Evolutionary conservation across 2,329 filamentous ascomycete species (phyloP), one percentile per base, ranked within the genome.

Genomic region (Xylariaceae sp.): DNA sequence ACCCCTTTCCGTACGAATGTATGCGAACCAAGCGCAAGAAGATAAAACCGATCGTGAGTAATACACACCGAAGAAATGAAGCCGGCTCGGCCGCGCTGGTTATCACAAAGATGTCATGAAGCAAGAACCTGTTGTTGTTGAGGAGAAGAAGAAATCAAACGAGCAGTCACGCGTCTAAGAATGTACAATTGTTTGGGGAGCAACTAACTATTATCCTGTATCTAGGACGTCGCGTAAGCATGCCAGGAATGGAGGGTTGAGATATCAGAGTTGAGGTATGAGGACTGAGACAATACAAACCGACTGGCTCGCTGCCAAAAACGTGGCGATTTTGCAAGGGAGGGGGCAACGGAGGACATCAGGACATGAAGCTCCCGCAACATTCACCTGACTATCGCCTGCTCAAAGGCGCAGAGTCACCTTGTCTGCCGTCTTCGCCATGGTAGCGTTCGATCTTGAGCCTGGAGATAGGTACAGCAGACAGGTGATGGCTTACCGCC

Each of bases 21-120:
- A 66, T 65, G 64, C 60, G 72, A 66, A 64, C 64, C 61, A 64
- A 66, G 64, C 41, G 65, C 58, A 61, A 66, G 3, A 30, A 65
- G 64, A 66, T 63, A 69, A 65, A 68, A 23, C 15, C 2, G 67
- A 67, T 67, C 62, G 56, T 66, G 64, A 65, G 68, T 67, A 67
- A 69, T 64, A 63, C 63, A 68, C 66, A 67, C 63, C 67, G 57
- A 66, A 65, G 63, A 68, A 65, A 68, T 58, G 64, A 72, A 67
- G 59, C 74, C 75, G 67, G 71, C 68, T 63, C 68, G 75, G 75
- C 76, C 76, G 68, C 65, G 60, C 55, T 70, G 69, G 72, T 59
- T 65, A 67, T 73, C 71, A 72, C 68, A 63, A 68, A 66, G 66
- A 69, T 70, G 71, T 72, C 76, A 78, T 77, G 68, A 74, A 77